These are phyloP conservation scores for Termitomyces titanicus DNA, from an alignment of 768 basidiomycete genomes.

Conservation along the genomic window DNA sequence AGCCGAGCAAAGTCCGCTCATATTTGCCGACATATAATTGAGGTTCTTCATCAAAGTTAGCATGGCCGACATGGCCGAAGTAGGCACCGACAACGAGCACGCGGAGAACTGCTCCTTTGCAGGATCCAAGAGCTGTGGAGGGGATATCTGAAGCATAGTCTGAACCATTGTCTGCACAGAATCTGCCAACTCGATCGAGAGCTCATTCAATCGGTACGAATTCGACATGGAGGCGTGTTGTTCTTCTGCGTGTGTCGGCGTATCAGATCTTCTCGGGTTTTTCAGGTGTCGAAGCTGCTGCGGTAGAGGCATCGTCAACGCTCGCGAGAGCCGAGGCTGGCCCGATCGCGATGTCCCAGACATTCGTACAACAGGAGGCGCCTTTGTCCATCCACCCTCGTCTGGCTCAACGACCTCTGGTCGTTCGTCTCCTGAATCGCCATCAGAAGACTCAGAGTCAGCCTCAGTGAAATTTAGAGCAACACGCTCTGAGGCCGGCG, in stretches of 20 bases:
- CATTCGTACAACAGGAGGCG: constrained; percentile 10
- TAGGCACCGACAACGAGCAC: constrained; percentile 83
- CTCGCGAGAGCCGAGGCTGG: constrained; percentile 63
- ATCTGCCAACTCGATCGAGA: constrained; percentile 88
- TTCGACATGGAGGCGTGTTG: constrained; percentile 15
- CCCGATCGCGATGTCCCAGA: constrained; percentile 17
- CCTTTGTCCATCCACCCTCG: constrained; percentile 17
- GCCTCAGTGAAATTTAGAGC: constrained; percentile 44
- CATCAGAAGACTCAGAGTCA: constrained; percentile 50
- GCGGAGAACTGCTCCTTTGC: constrained; percentile 92
- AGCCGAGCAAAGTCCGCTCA: constrained; percentile 46
- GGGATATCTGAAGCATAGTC: constrained; percentile 86
- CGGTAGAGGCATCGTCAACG: constrained; percentile 78
- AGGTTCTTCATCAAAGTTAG: constrained; percentile 91
- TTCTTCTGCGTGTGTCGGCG: background rate
- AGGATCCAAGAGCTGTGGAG: constrained; percentile 87
- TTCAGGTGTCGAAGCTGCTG: constrained; percentile 72
- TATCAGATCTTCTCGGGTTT: constrained; percentile 47
- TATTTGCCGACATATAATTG: constrained; percentile 90
- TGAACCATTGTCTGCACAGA: constrained; percentile 88
- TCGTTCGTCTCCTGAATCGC: constrained; percentile 25
- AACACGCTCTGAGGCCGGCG: constrained; percentile 35
- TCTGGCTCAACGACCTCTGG: constrained; percentile 1
- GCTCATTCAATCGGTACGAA: constrained; percentile 49
- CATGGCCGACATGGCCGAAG: constrained; percentile 82